phyloP scores from a whole-genome alignment of 371 early-diverging fungal species.

The Circinella minor region DNA sequence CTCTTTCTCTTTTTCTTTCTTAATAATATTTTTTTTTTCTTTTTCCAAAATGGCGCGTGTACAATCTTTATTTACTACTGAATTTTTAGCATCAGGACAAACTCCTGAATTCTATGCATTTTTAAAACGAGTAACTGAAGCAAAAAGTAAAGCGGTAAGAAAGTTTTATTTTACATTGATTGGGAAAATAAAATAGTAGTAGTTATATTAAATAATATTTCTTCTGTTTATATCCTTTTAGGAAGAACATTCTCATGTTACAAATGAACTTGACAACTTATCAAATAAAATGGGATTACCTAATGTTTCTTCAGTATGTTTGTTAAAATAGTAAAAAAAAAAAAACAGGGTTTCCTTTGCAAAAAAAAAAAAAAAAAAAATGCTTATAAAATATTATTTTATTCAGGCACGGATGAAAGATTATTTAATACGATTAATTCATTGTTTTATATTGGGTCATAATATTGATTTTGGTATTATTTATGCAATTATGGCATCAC shows the following conservation, averaged over 20 bases:
- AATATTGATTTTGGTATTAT: constrained; percentile 56
- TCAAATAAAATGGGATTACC: constrained; percentile 37
- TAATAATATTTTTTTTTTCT: not conserved
- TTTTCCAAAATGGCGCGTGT: constrained; percentile 18
- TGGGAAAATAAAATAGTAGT: not conserved
- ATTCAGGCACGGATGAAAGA: constrained; percentile 46
- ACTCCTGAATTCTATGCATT: constrained; percentile 41
- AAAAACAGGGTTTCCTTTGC: too few relatives aligned
- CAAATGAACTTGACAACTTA: constrained; percentile 29
- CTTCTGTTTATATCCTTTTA: constrained; percentile 8
- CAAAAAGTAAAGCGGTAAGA: constrained; percentile 47
- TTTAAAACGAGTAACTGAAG: constrained; percentile 33
- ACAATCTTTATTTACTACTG: constrained; percentile 30
- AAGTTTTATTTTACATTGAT: too few relatives aligned
- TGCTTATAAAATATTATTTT: not conserved
- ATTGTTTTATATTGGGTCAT: constrained; percentile 58
- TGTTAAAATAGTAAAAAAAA: not conserved
- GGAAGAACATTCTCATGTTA: constrained; percentile 44
- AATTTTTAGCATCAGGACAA: constrained; percentile 45
- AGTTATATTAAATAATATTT: not conserved
- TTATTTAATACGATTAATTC: constrained; percentile 50
- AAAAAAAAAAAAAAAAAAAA: not conserved
- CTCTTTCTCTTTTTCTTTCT: not conserved
- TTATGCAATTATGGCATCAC: constrained; percentile 59
- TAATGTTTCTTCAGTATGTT: constrained; percentile 39